A percentile compares a stretch with the other conserved stretches of the same genome.
These are phyloP conservation scores for Tilletia caries DNA, from an alignment of 1,284 basidiomycete genomes.

Conservation along the genomic window DNA sequence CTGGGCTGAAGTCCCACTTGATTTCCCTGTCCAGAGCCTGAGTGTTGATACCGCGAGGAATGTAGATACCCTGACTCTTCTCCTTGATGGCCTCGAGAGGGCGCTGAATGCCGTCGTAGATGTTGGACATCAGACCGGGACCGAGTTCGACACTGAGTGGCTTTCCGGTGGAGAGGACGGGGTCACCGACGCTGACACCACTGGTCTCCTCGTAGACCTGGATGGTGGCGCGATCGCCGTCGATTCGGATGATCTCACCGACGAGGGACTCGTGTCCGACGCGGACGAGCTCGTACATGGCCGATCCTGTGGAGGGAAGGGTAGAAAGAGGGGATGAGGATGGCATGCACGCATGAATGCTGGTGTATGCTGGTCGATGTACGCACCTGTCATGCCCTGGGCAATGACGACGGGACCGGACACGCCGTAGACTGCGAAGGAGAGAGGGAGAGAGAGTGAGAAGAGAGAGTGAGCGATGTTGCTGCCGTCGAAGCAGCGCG, in stretches of 20 bases:
- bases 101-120: slow-evolving; percentile 67
- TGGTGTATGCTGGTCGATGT: neutral
- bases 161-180: slow-evolving; percentile 93
- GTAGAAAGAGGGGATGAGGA: neutral
- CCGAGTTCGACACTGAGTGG: slow-evolving; percentile 95
- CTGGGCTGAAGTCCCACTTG: slow-evolving; percentile 95
- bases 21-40: slow-evolving; percentile 83
- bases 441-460: neutral
- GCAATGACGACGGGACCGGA: slow-evolving; percentile 53
- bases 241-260: slow-evolving; percentile 53
- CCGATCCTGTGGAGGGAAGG: slow-evolving; percentile 20
- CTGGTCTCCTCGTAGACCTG: slow-evolving; percentile 93
- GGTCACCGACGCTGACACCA: slow-evolving; percentile 86
- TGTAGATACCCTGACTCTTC: slow-evolving; percentile 95
- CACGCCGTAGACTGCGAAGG: slow-evolving; percentile 41
- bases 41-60: slow-evolving; percentile 88
- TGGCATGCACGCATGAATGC: neutral
- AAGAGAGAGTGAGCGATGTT: too few relatives aligned
- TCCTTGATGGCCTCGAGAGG: slow-evolving; percentile 82
- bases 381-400: slow-evolving; percentile 50
- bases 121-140: slow-evolving; percentile 95
- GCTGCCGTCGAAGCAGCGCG: too few relatives aligned
- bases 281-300: slow-evolving; percentile 54
- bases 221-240: slow-evolving; percentile 69
- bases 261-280: slow-evolving; percentile 53